A percentile compares a stretch with the other conserved stretches of the same genome.
These are phyloP conservation scores for Scedosporium apiospermum DNA, from an alignment of 2,329 filamentous ascomycete genomes.

Conservation along the genomic window DNA sequence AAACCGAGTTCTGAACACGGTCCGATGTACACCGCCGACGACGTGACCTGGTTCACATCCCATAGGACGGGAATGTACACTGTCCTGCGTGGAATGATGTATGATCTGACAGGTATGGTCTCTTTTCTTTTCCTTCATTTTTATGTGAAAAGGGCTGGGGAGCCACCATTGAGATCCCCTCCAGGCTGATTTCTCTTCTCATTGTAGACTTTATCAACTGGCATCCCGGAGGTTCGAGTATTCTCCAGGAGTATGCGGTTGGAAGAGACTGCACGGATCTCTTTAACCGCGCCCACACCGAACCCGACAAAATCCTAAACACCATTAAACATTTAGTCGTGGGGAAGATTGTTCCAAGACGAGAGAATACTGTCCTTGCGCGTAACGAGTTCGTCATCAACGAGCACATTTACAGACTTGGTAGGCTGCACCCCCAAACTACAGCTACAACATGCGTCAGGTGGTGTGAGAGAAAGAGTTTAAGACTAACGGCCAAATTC, in stretches of 20 bases:
- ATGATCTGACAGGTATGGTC: not conserved
- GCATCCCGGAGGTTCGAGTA: conserved; percentile 9
- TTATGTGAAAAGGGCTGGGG: no score
- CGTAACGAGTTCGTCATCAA: not conserved
- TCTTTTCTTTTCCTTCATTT: not conserved
- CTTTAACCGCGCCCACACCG: conserved; percentile 5
- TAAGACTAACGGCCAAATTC: not conserved
- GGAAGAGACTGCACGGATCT: conserved; percentile 9
- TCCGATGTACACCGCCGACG: not conserved
- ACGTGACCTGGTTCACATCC: not conserved
- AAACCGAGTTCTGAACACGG: not conserved
- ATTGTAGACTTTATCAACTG: conserved; percentile 8
- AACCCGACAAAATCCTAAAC: not conserved
- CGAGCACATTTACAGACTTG: conserved; percentile 4
- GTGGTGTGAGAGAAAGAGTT: not conserved
- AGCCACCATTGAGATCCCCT: not conserved
- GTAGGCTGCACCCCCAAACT: not conserved
- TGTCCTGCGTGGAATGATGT: not conserved
- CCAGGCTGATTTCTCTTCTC: not conserved
- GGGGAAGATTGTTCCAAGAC: not conserved
- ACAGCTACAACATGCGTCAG: not conserved
- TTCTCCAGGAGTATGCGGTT: conserved; percentile 1
- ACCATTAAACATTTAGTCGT: not conserved
- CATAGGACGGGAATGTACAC: conserved; percentile 4
- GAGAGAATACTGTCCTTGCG: not conserved